Evolutionary conservation across 2,329 filamentous ascomycete species (phyloP), one percentile per base, ranked within the genome.

Genomic region (Aspergillus hiratsukae): DNA sequence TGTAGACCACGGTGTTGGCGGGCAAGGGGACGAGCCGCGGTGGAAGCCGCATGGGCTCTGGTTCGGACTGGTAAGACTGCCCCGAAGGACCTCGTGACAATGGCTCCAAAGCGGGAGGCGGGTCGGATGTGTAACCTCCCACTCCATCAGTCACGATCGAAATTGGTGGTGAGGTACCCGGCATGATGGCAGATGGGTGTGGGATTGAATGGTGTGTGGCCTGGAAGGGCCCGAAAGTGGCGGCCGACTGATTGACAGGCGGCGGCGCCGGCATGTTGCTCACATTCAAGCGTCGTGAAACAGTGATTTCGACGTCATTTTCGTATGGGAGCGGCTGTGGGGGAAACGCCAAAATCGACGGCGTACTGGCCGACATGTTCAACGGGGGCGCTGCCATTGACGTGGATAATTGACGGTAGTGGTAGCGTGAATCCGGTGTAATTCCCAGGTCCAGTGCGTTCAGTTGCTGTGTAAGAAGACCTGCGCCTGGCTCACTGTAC

Each of bases 141-240:
- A 65, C 60, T 9, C 56, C 37, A 35, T 66, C 62, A 2, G 58
- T 37, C 5, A 48, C 37, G 1, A 59, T 51, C 7, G 64, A 53
- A 9, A 64, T 61, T 7, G 67, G 63, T 11, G 69, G 65, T 3
- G 69, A 65, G n/a, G 64, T 55, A 4, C 68, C 67, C 0, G 72
- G 71, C 68, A 73, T 68, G 28, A 73, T 65, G 2, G 69, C 69
- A 31, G 71, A 72, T 17, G 72, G 69, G 51, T 72, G 70, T 11
- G 61, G 48, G 3, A 37, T 7, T 37, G 31, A 17, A 17, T 37
- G 31, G 14, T 37, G 31, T 3, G 31, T 6, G 5, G 11, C 4
- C 4, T 35, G 31, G 14, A 35, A 35, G 31, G 31, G 31, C 17
- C 31, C 57, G 6, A 61, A 37, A 21, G 55, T 57, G 14, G 56